Evolutionary conservation across 2,329 filamentous ascomycete species (phyloP).

Genomic region (Sphaerulina vaccinii): DNA sequence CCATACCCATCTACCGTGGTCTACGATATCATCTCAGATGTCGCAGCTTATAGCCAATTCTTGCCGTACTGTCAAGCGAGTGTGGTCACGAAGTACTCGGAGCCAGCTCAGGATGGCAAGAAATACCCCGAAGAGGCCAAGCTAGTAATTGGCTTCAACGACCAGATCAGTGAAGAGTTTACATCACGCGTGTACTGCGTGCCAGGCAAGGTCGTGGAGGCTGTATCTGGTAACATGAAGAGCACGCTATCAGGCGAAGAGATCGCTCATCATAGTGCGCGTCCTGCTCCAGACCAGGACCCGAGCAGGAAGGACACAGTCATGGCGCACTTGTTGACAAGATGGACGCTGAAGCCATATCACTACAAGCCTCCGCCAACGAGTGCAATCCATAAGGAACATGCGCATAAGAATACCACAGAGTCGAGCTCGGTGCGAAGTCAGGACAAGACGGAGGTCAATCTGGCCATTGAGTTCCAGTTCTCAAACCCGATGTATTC

Average conservation of each 20-base stretch:
- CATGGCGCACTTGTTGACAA: constrained; percentile 67
- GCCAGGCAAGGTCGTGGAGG: constrained; percentile 70
- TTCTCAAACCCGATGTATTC: constrained; percentile 89
- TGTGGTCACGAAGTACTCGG: constrained; percentile 72
- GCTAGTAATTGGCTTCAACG: constrained; percentile 81
- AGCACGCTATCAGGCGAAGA: constrained; percentile 45
- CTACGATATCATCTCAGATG: constrained; percentile 84
- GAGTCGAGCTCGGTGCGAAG: constrained; percentile 41
- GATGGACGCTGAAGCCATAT: constrained; percentile 61
- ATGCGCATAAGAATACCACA: constrained; percentile 38
- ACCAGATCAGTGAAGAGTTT: constrained; percentile 78
- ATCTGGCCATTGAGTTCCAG: constrained; percentile 73
- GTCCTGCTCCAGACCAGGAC: constrained; percentile 41
- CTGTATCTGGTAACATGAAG: constrained; percentile 61
- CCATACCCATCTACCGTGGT: constrained; percentile 70
- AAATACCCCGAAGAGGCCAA: constrained; percentile 72
- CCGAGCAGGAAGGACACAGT: constrained; percentile 41
- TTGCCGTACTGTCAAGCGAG: constrained; percentile 86
- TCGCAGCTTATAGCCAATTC: constrained; percentile 79
- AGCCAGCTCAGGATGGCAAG: constrained; percentile 46
- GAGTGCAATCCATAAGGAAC: constrained; percentile 35
- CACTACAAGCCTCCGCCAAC: constrained; percentile 48
- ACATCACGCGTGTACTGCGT: constrained; percentile 76
- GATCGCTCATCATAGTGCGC: constrained; percentile 44
- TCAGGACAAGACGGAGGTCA: constrained; percentile 66